Evolutionary conservation across 2,329 filamentous ascomycete species (phyloP).

Genomic region (Paraphoma chrysanthemicola): DNA sequence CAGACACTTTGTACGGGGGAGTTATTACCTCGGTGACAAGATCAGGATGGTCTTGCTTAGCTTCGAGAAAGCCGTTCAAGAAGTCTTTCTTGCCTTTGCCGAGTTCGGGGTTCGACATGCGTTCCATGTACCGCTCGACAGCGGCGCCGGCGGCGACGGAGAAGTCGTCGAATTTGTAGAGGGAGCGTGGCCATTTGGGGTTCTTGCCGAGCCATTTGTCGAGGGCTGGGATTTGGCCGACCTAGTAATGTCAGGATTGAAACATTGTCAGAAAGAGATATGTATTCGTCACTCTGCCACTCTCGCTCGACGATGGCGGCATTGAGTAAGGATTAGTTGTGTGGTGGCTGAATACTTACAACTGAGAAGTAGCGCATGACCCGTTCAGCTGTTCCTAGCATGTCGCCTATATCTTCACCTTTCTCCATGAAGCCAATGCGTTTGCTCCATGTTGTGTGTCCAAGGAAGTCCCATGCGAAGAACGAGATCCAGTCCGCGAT

Average conservation of each 20-base stretch:
- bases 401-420: constrained; percentile 47
- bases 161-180: constrained; percentile 31
- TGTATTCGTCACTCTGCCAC: neutral
- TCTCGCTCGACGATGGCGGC: too few species aligned
- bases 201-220: constrained; percentile 35
- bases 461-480: constrained; percentile 44
- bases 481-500: constrained; percentile 43
- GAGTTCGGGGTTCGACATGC: constrained; percentile 22
- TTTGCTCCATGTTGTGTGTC: constrained; percentile 51
- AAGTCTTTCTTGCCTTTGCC: constrained; percentile 29
- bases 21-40: constrained; percentile 25
- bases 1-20: too few species aligned
- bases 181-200: constrained; percentile 19
- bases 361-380: constrained; percentile 36
- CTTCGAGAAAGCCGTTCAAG: constrained; percentile 27
- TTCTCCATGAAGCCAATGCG: constrained; percentile 53
- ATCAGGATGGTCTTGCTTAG: constrained; percentile 19
- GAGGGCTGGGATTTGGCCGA: constrained; percentile 40
- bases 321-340: too few species aligned
- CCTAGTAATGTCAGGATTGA: constrained; percentile 10
- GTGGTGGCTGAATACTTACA: constrained; percentile 10
- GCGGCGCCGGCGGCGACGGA: constrained; percentile 27
- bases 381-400: constrained; percentile 46
- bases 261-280: neutral
- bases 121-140: constrained; percentile 28